Evolutionary conservation across 768 basidiomycete species (phyloP).

Genomic region (Chalciporus pseudorubinellus): DNA sequence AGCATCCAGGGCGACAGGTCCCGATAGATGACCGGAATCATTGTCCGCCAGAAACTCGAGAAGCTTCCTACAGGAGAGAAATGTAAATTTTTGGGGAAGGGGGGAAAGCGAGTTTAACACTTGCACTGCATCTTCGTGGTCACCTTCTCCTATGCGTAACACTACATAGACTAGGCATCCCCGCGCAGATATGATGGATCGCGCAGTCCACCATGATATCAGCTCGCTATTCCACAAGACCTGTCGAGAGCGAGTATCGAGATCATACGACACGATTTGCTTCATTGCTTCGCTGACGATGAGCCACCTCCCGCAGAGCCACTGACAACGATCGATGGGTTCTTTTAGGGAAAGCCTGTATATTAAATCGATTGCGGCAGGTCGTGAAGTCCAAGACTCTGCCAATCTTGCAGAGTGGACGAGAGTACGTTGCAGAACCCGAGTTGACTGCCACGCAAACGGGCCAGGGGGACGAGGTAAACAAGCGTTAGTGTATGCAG

Average conservation of each 20-base stretch:
- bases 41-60: background rate
- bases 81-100: too few relatives aligned
- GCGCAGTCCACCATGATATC: background rate
- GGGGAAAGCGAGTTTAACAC: too few relatives aligned
- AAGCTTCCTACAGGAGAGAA: background rate
- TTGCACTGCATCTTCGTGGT: background rate
- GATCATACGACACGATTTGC: background rate
- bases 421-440: background rate
- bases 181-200: background rate
- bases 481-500: background rate
- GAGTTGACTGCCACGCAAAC: background rate
- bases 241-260: background rate
- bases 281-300: background rate
- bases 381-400: background rate
- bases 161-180: background rate
- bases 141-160: background rate
- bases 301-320: background rate
- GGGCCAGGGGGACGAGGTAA: background rate
- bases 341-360: background rate
- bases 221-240: background rate
- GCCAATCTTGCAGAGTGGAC: background rate
- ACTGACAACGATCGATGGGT: background rate
- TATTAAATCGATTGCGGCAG: background rate
- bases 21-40: background rate
- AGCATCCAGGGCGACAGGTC: background rate